Percentiles rank a stretch among this genome's conserved stretches.
Evolutionary conservation across 2,329 filamentous ascomycete species (phyloP).

Genomic region (Neophaeococcomyces mojaviensis): DNA sequence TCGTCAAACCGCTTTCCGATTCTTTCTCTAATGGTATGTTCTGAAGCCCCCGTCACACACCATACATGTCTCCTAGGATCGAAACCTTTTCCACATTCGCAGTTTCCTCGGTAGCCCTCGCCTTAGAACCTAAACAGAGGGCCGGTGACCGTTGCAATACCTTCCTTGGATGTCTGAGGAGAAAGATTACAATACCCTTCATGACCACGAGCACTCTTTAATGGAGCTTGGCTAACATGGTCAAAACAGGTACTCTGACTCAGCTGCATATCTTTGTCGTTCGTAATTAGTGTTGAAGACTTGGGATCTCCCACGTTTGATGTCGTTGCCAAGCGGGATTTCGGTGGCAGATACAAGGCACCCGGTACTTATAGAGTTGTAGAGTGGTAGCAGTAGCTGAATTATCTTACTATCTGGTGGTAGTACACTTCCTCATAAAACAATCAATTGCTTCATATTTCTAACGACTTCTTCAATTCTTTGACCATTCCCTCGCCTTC

Average conservation of each 20-base stretch:
- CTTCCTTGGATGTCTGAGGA: constrained; percentile 50
- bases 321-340: no score
- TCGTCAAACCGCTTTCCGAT: no score
- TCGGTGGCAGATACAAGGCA: no score
- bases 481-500: no score
- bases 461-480: no score
- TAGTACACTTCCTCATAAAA: neutral
- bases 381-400: no score
- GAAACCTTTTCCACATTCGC: constrained; percentile 53
- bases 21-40: constrained; percentile 8
- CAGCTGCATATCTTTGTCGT: no score
- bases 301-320: no score
- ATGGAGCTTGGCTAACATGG: neutral
- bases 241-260: no score
- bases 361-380: no score
- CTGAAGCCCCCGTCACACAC: neutral
- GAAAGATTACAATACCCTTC: constrained; percentile 1
- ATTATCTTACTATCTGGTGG: neutral
- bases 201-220: neutral
- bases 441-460: neutral
- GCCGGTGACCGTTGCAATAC: constrained; percentile 39
- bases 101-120: constrained; percentile 54
- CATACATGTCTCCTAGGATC: constrained; percentile 34
- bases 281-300: no score
- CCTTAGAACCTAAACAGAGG: constrained; percentile 39